Percentiles rank a stretch among this genome's conserved stretches.
These are phyloP conservation scores for Starmerella bombicola DNA, from an alignment of 805 yeast species.

Conservation along the genomic window DNA sequence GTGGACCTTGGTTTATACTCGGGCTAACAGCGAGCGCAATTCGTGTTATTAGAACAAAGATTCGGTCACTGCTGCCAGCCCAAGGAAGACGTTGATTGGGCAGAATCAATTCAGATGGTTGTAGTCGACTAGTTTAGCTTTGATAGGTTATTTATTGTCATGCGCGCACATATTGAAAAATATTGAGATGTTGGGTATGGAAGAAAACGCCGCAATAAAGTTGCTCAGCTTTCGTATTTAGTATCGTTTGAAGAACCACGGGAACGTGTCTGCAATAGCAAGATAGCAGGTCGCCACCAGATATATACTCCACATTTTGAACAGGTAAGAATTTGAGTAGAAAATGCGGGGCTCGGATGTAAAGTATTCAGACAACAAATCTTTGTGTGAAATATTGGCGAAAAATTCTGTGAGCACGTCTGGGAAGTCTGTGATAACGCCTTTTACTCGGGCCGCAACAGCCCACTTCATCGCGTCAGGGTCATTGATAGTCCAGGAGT, in stretches of 20 bases:
- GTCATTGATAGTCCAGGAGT: conserved; percentile 43
- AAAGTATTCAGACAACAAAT: conserved; percentile 22
- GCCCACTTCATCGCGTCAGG: conserved; percentile 31
- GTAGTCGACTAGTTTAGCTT: no score
- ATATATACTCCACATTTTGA: conserved; percentile 20
- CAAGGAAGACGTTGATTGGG: no score
- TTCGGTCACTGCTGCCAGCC: no score
- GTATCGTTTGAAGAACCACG: conserved; percentile 19
- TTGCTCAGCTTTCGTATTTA: not conserved
- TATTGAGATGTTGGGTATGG: no score
- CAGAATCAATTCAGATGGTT: no score
- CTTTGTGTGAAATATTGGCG: conserved; percentile 20
- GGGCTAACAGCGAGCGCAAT: conserved; percentile 14
- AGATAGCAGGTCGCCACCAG: conserved; percentile 18
- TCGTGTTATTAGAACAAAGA: no score
- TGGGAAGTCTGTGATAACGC: conserved; percentile 36
- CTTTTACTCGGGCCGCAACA: conserved; percentile 29
- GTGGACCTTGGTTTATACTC: conserved; percentile 15
- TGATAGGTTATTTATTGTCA: no score
- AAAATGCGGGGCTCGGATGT: conserved; percentile 21
- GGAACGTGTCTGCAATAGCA: conserved; percentile 19
- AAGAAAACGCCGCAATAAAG: no score
- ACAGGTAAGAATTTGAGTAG: conserved; percentile 16
- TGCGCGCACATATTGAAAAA: no score
- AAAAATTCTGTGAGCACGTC: conserved; percentile 21